Evolutionary conservation across 164 flowering plant species (phyloP).

Genomic region (Cinnamomum micranthum): DNA sequence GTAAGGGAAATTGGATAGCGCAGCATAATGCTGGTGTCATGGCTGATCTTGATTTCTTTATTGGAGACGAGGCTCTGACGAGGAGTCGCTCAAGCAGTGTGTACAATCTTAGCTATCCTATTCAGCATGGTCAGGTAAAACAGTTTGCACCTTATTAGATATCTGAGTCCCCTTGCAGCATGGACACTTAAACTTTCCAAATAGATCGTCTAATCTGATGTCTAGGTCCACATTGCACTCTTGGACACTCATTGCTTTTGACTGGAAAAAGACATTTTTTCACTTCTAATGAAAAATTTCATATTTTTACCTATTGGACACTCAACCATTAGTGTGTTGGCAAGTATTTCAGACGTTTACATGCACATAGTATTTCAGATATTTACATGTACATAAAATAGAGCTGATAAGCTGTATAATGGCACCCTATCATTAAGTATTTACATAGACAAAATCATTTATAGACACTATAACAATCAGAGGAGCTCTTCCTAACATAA

Average conservation of each 20-base stretch:
- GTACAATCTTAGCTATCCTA: conserved; percentile 82
- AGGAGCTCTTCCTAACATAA: too few species aligned
- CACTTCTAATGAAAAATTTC: neutral
- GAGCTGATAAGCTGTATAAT: too few species aligned
- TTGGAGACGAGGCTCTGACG: conserved; percentile 86
- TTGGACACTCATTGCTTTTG: neutral
- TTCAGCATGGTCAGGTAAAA: conserved; percentile 63
- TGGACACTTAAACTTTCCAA: neutral
- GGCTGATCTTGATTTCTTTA: conserved; percentile 97
- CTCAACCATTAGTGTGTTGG: too few species aligned
- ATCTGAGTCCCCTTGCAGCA: neutral
- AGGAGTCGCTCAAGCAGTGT: conserved; percentile 69
- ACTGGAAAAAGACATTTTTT: neutral
- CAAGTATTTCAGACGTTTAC: too few species aligned
- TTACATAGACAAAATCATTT: too few species aligned
- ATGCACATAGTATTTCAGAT: too few species aligned
- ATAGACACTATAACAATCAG: neutral
- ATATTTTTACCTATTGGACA: too few species aligned
- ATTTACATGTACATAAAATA: too few species aligned
- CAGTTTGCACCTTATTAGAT: too few species aligned
- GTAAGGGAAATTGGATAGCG: conserved; percentile 71
- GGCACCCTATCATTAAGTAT: too few species aligned
- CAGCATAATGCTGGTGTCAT: conserved; percentile 95
- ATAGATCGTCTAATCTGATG: too few species aligned
- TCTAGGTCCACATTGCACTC: neutral